Evolutionary conservation across 441 rosid species (phyloP).

Genomic region (Aquilaria agallochum): DNA sequence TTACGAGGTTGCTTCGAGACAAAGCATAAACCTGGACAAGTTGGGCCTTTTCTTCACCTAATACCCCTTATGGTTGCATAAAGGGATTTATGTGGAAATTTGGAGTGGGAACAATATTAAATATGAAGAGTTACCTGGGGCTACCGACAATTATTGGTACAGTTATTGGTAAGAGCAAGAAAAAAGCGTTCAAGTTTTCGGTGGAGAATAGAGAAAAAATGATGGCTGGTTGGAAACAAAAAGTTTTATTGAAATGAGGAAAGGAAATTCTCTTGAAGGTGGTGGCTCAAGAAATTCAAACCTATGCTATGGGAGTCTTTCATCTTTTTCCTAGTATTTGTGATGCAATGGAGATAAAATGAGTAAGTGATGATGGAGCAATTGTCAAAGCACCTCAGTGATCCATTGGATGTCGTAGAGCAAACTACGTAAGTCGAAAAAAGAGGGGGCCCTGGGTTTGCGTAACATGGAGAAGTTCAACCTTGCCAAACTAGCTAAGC

Average conservation of each 20-base stretch:
- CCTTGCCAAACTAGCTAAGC: not conserved
- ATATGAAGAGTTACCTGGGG: not conserved
- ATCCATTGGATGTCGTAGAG: not conserved
- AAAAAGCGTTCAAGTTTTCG: not conserved
- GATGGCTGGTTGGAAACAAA: not conserved
- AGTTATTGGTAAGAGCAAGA: too few relatives aligned
- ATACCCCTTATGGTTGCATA: too few relatives aligned
- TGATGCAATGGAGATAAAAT: not conserved
- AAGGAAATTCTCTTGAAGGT: not conserved
- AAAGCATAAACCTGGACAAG: not conserved
- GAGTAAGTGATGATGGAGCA: not conserved
- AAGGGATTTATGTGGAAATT: too few relatives aligned
- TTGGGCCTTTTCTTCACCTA: not conserved
- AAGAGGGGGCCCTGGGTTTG: not conserved
- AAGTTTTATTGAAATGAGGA: not conserved
- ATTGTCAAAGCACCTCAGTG: not conserved
- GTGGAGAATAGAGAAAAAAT: not conserved
- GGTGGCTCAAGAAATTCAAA: not conserved
- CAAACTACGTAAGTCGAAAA: not conserved
- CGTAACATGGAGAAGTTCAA: not conserved
- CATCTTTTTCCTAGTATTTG: not conserved
- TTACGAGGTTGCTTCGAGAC: not conserved
- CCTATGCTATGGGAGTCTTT: not conserved
- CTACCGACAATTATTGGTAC: not conserved
- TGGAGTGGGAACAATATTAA: not conserved